These are phyloP conservation scores for Claviceps citrina DNA, from an alignment of 2,329 filamentous ascomycete species.

Conservation along the genomic window DNA sequence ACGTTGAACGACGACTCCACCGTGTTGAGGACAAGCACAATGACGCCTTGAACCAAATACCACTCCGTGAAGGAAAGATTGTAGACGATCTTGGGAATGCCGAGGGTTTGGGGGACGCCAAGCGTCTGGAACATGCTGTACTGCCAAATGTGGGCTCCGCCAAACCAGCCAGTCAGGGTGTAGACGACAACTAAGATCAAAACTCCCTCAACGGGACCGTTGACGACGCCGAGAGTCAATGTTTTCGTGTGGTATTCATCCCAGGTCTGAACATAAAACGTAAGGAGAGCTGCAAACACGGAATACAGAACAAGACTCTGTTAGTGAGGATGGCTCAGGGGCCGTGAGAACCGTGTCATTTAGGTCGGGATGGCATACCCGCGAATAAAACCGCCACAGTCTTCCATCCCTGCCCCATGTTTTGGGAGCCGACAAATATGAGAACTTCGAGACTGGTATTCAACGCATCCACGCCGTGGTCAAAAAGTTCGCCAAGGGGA, in stretches of 20 bases:
- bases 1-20: conserved; percentile 68
- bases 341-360: neutral
- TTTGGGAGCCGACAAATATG: conserved; percentile 82
- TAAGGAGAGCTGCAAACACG: conserved; percentile 59
- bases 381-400: conserved; percentile 74
- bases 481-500: conserved; percentile 88
- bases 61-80: conserved; percentile 76
- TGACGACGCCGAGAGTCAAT: conserved; percentile 78
- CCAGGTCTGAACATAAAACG: conserved; percentile 99
- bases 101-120: conserved; percentile 46
- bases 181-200: conserved; percentile 72
- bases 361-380: conserved; percentile 29
- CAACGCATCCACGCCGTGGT: conserved; percentile 91
- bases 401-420: conserved; percentile 83
- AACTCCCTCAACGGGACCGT: conserved; percentile 89
- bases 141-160: conserved; percentile 88
- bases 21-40: conserved; percentile 77
- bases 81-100: conserved; percentile 59
- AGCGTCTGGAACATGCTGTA: conserved; percentile 60
- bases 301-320: neutral
- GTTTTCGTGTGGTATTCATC: conserved; percentile 98
- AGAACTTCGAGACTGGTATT: conserved; percentile 91
- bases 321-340: neutral
- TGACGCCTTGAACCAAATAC: conserved; percentile 74
- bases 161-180: conserved; percentile 66